These are phyloP conservation scores for Emericellopsis cladophorae DNA, from an alignment of 2,329 filamentous ascomycete genomes.

Conservation along the genomic window DNA sequence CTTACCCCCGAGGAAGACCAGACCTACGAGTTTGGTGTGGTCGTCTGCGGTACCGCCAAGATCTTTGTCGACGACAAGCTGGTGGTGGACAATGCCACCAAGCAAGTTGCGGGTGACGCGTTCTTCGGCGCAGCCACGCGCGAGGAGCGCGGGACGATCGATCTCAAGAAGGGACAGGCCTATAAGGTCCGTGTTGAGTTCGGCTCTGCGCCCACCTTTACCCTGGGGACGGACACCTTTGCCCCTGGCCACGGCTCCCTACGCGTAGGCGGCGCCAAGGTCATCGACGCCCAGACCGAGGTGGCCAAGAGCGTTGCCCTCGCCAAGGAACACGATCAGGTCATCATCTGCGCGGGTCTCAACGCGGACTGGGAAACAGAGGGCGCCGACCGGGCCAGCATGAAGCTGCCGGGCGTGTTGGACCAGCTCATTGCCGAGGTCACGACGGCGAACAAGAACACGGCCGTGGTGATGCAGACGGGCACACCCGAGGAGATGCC, in stretches of 20 bases:
- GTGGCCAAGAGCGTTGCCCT: slow-evolving; percentile 54
- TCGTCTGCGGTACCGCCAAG: slow-evolving; percentile 53
- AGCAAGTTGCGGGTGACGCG: slow-evolving; percentile 46
- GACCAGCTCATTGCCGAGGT: slow-evolving; percentile 59
- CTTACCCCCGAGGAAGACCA: slow-evolving; percentile 47
- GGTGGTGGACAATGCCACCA: slow-evolving; percentile 53
- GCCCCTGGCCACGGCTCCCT: slow-evolving; percentile 47
- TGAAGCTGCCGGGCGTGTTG: slow-evolving; percentile 62
- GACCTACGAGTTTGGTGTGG: slow-evolving; percentile 51
- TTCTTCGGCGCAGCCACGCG: slow-evolving; percentile 54
- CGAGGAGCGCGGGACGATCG: slow-evolving; percentile 47
- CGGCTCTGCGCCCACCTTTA: slow-evolving; percentile 44
- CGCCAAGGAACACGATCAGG: slow-evolving; percentile 61
- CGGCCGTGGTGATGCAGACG: slow-evolving; percentile 63
- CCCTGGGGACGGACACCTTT: slow-evolving; percentile 34
- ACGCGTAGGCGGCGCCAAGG: slow-evolving; percentile 46
- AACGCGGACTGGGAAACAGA: slow-evolving; percentile 77
- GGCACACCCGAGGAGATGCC: slow-evolving; percentile 66
- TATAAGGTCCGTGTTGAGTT: slow-evolving; percentile 50
- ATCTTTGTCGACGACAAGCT: slow-evolving; percentile 49
- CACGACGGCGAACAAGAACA: slow-evolving; percentile 52
- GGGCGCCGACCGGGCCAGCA: slow-evolving; percentile 63
- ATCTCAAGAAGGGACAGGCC: slow-evolving; percentile 43
- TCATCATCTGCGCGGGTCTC: slow-evolving; percentile 65
- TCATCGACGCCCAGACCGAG: slow-evolving; percentile 43